Conservation (phyloP, 805 yeast genomes). For the Candida railenensis region DNA sequence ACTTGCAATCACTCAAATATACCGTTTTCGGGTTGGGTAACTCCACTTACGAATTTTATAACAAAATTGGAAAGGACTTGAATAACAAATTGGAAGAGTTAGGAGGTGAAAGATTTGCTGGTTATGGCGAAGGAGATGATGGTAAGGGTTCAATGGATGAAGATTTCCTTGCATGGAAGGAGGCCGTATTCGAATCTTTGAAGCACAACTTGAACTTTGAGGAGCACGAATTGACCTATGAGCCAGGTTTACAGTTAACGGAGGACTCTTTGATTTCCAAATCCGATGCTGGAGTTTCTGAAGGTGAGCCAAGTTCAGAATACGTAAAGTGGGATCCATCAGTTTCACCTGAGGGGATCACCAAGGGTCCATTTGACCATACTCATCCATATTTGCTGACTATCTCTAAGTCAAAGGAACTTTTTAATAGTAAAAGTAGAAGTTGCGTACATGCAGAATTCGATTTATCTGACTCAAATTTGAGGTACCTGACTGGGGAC, state of each 20-base stretch:
- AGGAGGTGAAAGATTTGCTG: slow-evolving; percentile 73
- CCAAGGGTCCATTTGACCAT: slow-evolving; percentile 76
- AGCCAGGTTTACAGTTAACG: slow-evolving; percentile 57
- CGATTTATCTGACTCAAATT: slow-evolving; percentile 70
- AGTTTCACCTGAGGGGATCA: slow-evolving; percentile 23
- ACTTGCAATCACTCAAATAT: slow-evolving; percentile 58
- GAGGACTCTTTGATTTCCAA: slow-evolving; percentile 30
- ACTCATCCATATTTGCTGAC: slow-evolving; percentile 82
- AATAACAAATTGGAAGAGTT: slow-evolving; percentile 50
- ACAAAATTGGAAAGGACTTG: slow-evolving; percentile 72
- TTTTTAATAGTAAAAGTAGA: slow-evolving; percentile 64
- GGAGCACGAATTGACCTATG: slow-evolving; percentile 78
- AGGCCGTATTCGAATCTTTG: slow-evolving; percentile 62
- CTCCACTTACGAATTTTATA: slow-evolving; percentile 89
- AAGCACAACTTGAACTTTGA: slow-evolving; percentile 63
- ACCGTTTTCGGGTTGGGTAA: slow-evolving; percentile 92
- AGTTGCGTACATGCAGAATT: slow-evolving; percentile 90
- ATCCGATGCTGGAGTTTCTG: slow-evolving; percentile 34
- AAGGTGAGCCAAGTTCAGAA: slow-evolving; percentile 80
- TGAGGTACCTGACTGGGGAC: slow-evolving; percentile 92
- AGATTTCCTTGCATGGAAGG: slow-evolving; percentile 93
- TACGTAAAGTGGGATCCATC: slow-evolving; percentile 35
- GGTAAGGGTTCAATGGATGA: slow-evolving; percentile 94
- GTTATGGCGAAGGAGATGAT: slow-evolving; percentile 91
- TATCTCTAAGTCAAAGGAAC: slow-evolving; percentile 58